A percentile compares a stretch with the other conserved stretches of the same genome.
These are phyloP conservation scores for Wickerhamomyces rabaulensis DNA, from an alignment of 805 yeast genomes.

Conservation along the genomic window DNA sequence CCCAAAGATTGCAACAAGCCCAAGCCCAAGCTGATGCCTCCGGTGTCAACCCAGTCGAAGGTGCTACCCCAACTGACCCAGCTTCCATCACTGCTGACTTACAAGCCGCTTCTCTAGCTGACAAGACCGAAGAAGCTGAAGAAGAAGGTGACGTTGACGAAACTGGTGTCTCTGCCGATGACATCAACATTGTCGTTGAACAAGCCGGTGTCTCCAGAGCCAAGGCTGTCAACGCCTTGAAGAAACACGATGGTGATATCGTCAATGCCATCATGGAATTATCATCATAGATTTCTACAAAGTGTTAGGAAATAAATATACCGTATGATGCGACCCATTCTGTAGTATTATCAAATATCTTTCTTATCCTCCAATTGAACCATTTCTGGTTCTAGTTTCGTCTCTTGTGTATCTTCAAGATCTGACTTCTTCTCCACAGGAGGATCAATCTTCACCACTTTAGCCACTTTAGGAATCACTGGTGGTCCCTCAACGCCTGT, in stretches of 20 bases:
- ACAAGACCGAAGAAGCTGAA: conserved; percentile 34
- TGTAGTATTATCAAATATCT: not conserved
- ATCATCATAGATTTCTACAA: conserved; percentile 25
- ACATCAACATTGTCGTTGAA: conserved; percentile 80
- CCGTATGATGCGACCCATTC: not conserved
- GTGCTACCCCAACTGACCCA: conserved; percentile 59
- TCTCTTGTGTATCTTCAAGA: not conserved
- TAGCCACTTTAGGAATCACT: not conserved
- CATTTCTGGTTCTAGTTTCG: not conserved
- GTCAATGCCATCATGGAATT: conserved; percentile 94
- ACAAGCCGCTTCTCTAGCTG: conserved; percentile 56
- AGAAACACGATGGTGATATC: conserved; percentile 85
- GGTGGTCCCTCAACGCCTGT: too few relatives aligned
- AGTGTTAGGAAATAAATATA: conserved; percentile 10
- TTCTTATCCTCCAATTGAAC: not conserved
- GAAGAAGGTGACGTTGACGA: conserved; percentile 78
- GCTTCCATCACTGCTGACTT: conserved; percentile 80
- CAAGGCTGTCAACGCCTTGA: conserved; percentile 89
- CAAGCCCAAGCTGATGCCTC: conserved; percentile 38
- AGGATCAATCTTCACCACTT: not conserved
- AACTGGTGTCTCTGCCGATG: conserved; percentile 76
- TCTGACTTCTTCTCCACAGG: not conserved
- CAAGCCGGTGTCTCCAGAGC: conserved; percentile 87
- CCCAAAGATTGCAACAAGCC: conserved; percentile 81
- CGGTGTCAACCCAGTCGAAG: conserved; percentile 48